Base-by-base conservation (phyloP, 805 yeast genomes). In the Wickerhamomyces xylosicus region DNA sequence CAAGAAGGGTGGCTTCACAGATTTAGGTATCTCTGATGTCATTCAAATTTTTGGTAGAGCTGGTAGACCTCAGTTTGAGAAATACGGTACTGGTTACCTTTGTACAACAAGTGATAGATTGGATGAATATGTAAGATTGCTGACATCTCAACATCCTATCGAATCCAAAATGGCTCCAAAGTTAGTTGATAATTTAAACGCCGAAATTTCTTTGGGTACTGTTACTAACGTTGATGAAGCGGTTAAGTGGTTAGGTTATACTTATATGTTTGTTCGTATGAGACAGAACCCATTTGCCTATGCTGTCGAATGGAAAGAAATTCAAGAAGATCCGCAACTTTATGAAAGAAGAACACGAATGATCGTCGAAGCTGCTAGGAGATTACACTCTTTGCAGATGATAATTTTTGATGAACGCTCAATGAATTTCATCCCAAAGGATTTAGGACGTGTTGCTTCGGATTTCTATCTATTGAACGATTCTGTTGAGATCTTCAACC, bases 11-110 rank as follows among this genome's bases (percentile, higher is more conserved):
- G 98, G 98, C 0, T 85, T 79, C 53, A 75, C 81, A 2, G 98
- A 92, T 55, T 65, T 94, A 31, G 97, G 97, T 2, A 90, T 92
- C 15, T 83, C 96, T 0, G 99, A 92, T 63, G 95, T 92, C 31
- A 83, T 94, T 44, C 99, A 92, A 65, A 92, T 92, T 47, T 92
- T 92, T 63, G 99, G 99, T 50, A 83, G 99, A 66, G 98, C 98
- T 20, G 99, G 99, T 63, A 77, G 99, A 62, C 99, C 99, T 1
- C 98, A 94, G 50, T 92, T 77, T 59, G 95, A 90, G 49, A 75
- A 75, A 41, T 80, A 72, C 53, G 99, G 98, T 69, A 85, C 90
- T 3, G 97, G 97, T 66, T 77, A 87, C 19, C 63, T 92, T 36
- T 79, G 92, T 56, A 92, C 98, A 0, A 69, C 95, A 0, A 67